These are phyloP conservation scores for Rhodomyrtus tomentosa DNA, from an alignment of 345 rosid species.

Conservation along the genomic window DNA sequence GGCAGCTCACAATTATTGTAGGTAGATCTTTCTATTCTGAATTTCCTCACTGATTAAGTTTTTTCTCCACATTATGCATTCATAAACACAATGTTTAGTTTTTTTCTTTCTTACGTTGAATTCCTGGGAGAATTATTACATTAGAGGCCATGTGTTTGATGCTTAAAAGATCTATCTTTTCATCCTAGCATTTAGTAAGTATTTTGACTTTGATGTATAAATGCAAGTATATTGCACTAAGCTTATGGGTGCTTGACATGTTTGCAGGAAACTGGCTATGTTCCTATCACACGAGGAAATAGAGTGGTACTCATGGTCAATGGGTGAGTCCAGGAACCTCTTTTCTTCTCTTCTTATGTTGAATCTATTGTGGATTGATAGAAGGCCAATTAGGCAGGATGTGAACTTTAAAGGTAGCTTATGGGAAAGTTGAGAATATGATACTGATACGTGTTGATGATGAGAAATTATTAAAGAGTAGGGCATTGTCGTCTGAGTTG, in stretches of 20 bases:
- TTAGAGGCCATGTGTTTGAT: not conserved
- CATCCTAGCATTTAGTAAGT: not conserved
- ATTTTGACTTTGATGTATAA: not conserved
- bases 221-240: not conserved
- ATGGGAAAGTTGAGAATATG: not conserved
- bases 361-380: not conserved
- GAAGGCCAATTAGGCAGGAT: not conserved
- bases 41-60: not conserved
- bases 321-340: slow-evolving; percentile 42
- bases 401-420: not conserved
- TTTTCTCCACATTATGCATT: not conserved
- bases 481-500: not conserved
- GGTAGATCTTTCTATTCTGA: not conserved
- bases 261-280: slow-evolving; percentile 89
- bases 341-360: not conserved
- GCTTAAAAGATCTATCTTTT: not conserved
- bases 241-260: slow-evolving; percentile 1
- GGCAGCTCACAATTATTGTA: not conserved
- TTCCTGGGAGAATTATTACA: not conserved
- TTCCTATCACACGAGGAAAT: slow-evolving; percentile 83
- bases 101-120: not conserved
- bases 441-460: not conserved
- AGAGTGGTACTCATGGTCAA: slow-evolving; percentile 93
- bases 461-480: not conserved
- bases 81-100: not conserved